Evolutionary conservation across 2,329 filamentous ascomycete species (phyloP), one percentile per base, ranked within the genome.

Genomic region (Pestalotiopsis fici): DNA sequence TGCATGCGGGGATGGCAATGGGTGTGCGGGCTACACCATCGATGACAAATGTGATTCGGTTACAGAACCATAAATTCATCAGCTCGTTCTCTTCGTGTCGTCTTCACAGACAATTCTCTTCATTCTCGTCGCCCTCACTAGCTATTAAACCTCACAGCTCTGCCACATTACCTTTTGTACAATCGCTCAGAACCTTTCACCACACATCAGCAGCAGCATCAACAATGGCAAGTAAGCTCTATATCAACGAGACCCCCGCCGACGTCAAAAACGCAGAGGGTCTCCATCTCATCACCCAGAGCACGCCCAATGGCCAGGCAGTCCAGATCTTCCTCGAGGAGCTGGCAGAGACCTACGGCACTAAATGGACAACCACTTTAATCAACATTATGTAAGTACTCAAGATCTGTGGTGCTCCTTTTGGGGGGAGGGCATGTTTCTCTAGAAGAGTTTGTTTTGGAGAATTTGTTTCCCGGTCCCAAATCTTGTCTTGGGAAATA

Each of bases 341-440:
- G 73, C 77, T 88, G 27, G 82, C 82, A 55, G 82, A 83, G 18
- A 69, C 75, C 31, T 88, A 88, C 72, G 83, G 82, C 57, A 83
- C 79, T 1, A 71, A 83, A 67, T 87, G 81, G 80, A 83, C 79
- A 1, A 83, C 79, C 3, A 83, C 79, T 2, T 62, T 84, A n/a
- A 83, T 85, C 71, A 78, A 86, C 73, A 84, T 86, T 71, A 76
- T 74, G 62, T n/a, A n/a, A n/a, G n/a, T n/a, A n/a, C n/a, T n/a
- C n/a, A n/a, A n/a, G n/a, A n/a, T n/a, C n/a, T n/a, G n/a, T n/a
- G n/a, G n/a, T n/a, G n/a, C n/a, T n/a, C n/a, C n/a, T n/a, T n/a
- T n/a, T n/a, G n/a, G n/a, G n/a, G n/a, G n/a, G n/a, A n/a, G n/a
- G n/a, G n/a, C n/a, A n/a, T n/a, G n/a, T n/a, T n/a, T n/a, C n/a